These are phyloP conservation scores for Hypomontagnella submonticulosa DNA, from an alignment of 495 filamentous ascomycete species.

Conservation along the genomic window DNA sequence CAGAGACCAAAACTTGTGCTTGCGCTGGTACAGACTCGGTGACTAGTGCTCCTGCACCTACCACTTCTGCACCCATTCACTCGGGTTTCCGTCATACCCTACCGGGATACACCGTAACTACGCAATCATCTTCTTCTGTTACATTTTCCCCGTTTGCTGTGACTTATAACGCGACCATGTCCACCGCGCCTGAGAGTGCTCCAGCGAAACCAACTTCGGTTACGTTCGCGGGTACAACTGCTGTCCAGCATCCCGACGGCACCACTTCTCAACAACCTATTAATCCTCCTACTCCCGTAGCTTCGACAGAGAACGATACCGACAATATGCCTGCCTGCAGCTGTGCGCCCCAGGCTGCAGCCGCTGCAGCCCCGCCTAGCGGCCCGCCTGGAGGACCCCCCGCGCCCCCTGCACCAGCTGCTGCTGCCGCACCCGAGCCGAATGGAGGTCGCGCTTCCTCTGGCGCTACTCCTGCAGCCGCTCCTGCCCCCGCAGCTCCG, in stretches of 20 bases:
- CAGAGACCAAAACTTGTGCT: not conserved
- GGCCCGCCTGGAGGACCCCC: conserved; percentile 20
- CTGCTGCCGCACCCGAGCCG: not conserved
- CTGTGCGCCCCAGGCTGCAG: not conserved
- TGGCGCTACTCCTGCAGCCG: not conserved
- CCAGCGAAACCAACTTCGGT: not conserved
- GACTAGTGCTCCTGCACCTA: no score
- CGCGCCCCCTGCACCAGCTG: conserved; percentile 4
- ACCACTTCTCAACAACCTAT: conserved; percentile 10
- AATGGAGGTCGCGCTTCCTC: not conserved
- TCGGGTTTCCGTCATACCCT: no score
- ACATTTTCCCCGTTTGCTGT: no score
- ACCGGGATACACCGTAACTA: no score
- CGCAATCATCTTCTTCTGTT: no score
- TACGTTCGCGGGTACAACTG: conserved; percentile 4
- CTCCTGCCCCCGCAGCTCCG: not conserved
- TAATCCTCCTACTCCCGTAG: not conserved
- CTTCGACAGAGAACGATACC: not conserved
- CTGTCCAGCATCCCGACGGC: conserved; percentile 12
- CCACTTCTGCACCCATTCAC: no score
- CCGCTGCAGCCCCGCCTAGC: conserved; percentile 14
- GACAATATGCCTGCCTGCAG: not conserved
- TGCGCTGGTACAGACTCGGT: not conserved
- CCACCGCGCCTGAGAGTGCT: not conserved
- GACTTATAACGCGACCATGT: not conserved